Evolutionary conservation across 225 moss, liverwort and hornwort genomes (phyloP).

Genomic region (Rhytidiadelphus loreus): DNA sequence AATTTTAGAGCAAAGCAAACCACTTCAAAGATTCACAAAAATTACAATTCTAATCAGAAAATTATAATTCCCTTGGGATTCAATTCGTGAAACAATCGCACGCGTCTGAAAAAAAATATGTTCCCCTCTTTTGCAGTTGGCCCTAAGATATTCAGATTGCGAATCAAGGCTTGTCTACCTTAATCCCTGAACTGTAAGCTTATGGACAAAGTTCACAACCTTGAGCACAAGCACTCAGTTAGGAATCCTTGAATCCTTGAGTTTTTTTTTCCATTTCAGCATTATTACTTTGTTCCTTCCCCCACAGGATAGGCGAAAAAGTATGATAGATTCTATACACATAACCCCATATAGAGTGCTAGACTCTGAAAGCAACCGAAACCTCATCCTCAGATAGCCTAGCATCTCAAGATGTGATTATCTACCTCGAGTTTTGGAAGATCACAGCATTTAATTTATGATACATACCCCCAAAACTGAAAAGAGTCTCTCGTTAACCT

Average conservation of each 20-base stretch:
- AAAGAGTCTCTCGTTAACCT: constrained; percentile 5
- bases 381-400: background rate
- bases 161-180: too few relatives aligned
- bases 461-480: constrained; percentile 27
- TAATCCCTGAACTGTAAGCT: too few relatives aligned
- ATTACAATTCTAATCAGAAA: too few relatives aligned
- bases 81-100: too few relatives aligned
- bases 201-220: background rate
- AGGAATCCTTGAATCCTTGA: background rate
- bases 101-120: too few relatives aligned
- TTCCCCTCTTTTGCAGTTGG: too few relatives aligned
- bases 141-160: too few relatives aligned
- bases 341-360: background rate
- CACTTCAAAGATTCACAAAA: too few relatives aligned
- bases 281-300: background rate
- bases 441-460: background rate
- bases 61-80: too few relatives aligned
- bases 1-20: too few relatives aligned
- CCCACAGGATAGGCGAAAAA: background rate
- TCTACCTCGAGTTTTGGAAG: constrained; percentile 23
- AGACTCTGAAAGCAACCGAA: background rate
- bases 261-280: background rate
- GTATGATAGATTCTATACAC: background rate
- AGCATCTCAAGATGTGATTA: background rate
- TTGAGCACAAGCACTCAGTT: background rate